Evolutionary conservation across 495 filamentous ascomycete genomes (phyloP), one percentile per base, ranked within the genome.

Genomic region (Talaromyces adpressus): DNA sequence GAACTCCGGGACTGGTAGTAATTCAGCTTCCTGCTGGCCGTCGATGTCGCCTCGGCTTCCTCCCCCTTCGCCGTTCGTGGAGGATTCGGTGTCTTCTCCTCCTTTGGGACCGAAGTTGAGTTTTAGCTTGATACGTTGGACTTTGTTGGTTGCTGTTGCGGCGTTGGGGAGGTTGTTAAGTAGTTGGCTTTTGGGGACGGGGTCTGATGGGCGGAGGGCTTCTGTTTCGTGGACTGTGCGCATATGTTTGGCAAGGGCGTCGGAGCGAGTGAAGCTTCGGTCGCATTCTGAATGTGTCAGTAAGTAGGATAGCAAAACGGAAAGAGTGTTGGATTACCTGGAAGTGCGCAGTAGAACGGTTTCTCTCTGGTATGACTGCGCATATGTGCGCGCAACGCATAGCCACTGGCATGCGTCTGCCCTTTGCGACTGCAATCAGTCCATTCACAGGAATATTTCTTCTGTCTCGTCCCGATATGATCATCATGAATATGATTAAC

Each of bases 221-320:
- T 98, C 95, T 41, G 92, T 97, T 75, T 98, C 95, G 76, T 98
- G 94, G 30, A 98, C 94, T 32, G 94, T 98, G 71, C 94, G 89
- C 91, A 97, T 97, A 73, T 98, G 94, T 72, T 98, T 98, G 6
- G 94, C 92, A 0, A 98, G 86, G 22, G 94, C 94, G 72, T 98
- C 94, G 30, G 94, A 98, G 62, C 94, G 87, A 8, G 94, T 98
- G 70, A 98, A 98, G 61, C 92, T 91, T 69, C 93, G 91, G 71
- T 98, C 95, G 75, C 94, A 98, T 84, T 98, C 94, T 96, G 3
- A 29, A 29, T 29, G 22, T 27, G 60, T 52, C 34, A 63, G 23
- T 60, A 29, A 51, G 20, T 39, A 49, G 4, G 11, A 16, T 22
- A 34, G 12, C 18, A 47, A 18, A 64, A 62, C 14, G 30, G 41